phyloP scores from a whole-genome alignment of 345 rosid species.

The Schrenkiella parvula region DNA sequence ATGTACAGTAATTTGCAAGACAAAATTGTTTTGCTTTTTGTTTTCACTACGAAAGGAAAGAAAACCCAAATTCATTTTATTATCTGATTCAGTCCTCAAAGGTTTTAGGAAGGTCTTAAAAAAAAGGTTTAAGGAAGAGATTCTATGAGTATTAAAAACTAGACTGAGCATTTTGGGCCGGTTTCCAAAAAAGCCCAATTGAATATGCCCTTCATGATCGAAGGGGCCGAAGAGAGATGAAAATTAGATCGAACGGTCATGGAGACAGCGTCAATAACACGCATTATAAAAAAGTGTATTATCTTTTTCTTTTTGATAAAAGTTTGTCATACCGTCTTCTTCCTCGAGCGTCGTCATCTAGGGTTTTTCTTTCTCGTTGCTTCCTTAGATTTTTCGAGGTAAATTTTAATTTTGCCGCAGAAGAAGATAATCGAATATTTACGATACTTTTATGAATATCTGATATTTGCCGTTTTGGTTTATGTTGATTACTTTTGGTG shows the following conservation, averaged over 20 bases:
- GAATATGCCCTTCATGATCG: background rate
- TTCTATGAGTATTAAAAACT: background rate
- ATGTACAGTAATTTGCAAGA: slow-evolving; percentile 17
- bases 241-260: background rate
- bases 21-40: background rate
- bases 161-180: slow-evolving; percentile 7
- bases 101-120: too few species aligned
- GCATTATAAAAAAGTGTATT: background rate
- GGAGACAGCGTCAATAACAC: slow-evolving; percentile 6
- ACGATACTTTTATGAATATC: background rate
- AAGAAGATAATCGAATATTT: background rate
- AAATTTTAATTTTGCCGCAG: background rate
- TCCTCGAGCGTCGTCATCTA: slow-evolving; percentile 5
- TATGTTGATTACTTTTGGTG: background rate
- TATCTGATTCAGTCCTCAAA: background rate
- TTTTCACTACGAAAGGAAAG: background rate
- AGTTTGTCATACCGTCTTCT: background rate
- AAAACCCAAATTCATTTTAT: background rate
- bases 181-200: background rate
- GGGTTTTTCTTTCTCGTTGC: slow-evolving; percentile 11
- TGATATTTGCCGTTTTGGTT: background rate
- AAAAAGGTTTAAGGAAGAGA: too few species aligned
- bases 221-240: background rate
- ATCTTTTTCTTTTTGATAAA: too few species aligned
- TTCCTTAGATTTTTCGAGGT: background rate